Evolutionary conservation across 2,329 filamentous ascomycete species (phyloP).

Genomic region (Calonectria honghensis): DNA sequence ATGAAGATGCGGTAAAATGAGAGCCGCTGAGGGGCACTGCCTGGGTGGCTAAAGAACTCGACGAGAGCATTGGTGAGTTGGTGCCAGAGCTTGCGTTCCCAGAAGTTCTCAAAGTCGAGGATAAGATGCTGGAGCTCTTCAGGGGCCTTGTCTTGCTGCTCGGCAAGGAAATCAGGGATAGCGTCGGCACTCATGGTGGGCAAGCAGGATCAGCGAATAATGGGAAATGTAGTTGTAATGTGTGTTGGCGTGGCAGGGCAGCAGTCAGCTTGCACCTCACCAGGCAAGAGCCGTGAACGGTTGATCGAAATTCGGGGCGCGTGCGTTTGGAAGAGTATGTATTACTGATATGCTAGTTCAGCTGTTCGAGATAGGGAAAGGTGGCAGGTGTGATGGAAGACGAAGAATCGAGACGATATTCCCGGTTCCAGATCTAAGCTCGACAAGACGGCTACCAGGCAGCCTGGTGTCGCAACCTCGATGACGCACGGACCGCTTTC

Average conservation of each 20-base stretch:
- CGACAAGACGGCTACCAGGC: conserved; percentile 62
- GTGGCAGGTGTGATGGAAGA: background rate
- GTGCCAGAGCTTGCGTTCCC: conserved; percentile 99
- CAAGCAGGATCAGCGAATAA: conserved; percentile 36
- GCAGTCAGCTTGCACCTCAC: conserved; percentile 50
- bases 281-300: conserved; percentile 22
- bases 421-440: conserved; percentile 47
- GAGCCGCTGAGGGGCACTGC: conserved; percentile 89
- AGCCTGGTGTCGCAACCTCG: conserved; percentile 61
- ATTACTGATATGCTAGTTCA: background rate
- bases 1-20: conserved; percentile 96
- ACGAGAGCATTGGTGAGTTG: conserved; percentile 94
- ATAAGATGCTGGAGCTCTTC: conserved; percentile 92
- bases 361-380: background rate
- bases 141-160: conserved; percentile 91
- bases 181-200: conserved; percentile 86
- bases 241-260: conserved; percentile 47
- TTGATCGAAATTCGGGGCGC: conserved; percentile 27
- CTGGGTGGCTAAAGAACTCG: conserved; percentile 88
- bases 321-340: background rate
- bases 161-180: conserved; percentile 92
- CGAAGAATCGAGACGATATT: conserved; percentile 5
- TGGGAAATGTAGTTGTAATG: conserved; percentile 31
- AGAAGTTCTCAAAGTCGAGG: conserved; percentile 94
- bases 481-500: conserved; percentile 50